Percentiles rank a stretch among this genome's conserved stretches.
These are phyloP conservation scores for Coemansia furcata DNA, from an alignment of 192 early-diverging fungal species.

Conservation along the genomic window DNA sequence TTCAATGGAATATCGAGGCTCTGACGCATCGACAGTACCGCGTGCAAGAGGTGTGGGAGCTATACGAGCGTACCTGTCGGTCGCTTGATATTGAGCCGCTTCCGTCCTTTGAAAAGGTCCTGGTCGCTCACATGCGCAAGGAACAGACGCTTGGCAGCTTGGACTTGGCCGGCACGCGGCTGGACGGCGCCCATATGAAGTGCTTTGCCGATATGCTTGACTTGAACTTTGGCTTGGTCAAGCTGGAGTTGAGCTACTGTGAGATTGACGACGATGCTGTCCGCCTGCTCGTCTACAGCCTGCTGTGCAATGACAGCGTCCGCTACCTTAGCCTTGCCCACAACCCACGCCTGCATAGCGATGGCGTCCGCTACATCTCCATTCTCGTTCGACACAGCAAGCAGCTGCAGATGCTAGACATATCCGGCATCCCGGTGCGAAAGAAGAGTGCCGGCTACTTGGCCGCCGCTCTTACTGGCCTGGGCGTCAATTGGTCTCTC, in stretches of 20 bases:
- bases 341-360: conserved; percentile 67
- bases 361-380: conserved; percentile 72
- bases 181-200: conserved; percentile 59
- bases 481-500: conserved; percentile 45
- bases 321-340: conserved; percentile 65
- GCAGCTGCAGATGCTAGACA: conserved; percentile 62
- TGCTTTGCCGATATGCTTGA: conserved; percentile 75
- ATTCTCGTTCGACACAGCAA: conserved; percentile 73
- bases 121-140: conserved; percentile 37
- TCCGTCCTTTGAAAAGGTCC: conserved; percentile 28
- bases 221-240: conserved; percentile 68
- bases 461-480: conserved; percentile 59
- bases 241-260: conserved; percentile 68
- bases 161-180: conserved; percentile 49
- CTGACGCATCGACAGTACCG: conserved; percentile 39
- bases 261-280: conserved; percentile 70
- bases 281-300: conserved; percentile 68
- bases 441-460: conserved; percentile 67
- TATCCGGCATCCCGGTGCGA: conserved; percentile 69
- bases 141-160: conserved; percentile 39
- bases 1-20: conserved; percentile 48
- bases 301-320: conserved; percentile 66
- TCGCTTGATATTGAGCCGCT: conserved; percentile 35
- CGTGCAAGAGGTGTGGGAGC: conserved; percentile 45
- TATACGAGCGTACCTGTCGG: conserved; percentile 41